A percentile compares a stretch with the other conserved stretches of the same genome.
Conservation (phyloP, 2,329 filamentous ascomycete species). For the Hirsutella minnesotensis region DNA sequence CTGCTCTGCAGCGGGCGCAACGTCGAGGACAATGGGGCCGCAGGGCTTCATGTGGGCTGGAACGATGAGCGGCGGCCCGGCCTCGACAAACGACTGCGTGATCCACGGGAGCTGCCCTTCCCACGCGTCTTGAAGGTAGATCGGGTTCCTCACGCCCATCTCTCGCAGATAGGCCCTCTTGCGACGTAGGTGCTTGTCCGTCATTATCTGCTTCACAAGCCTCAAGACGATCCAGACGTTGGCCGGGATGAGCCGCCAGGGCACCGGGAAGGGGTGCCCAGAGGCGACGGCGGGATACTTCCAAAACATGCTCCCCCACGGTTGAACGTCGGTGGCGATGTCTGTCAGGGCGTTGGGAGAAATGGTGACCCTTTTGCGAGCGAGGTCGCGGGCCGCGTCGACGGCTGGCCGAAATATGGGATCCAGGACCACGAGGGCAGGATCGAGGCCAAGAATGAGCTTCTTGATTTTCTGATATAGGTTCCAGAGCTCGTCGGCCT, state of each 20-base stretch:
- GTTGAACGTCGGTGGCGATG: slow-evolving; percentile 25
- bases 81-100: slow-evolving; percentile 12
- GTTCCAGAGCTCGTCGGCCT: too few species aligned
- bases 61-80: slow-evolving; percentile 21
- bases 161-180: too few species aligned
- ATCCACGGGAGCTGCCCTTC: slow-evolving; percentile 15
- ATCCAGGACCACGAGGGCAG: slow-evolving; percentile 20
- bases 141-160: too few species aligned
- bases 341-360: slow-evolving; percentile 32
- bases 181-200: too few species aligned
- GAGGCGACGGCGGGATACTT: slow-evolving; percentile 28
- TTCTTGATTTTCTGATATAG: slow-evolving; percentile 4
- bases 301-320: slow-evolving; percentile 22
- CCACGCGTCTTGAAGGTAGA: slow-evolving; percentile 7
- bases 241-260: slow-evolving; percentile 25
- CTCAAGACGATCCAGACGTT: slow-evolving; percentile 19
- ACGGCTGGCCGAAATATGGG: slow-evolving; percentile 15
- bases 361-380: slow-evolving; percentile 22
- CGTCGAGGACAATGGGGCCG: slow-evolving; percentile 33
- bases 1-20: slow-evolving; percentile 19
- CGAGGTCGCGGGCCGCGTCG: slow-evolving; percentile 10
- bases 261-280: slow-evolving; percentile 31
- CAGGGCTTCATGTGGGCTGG: slow-evolving; percentile 15
- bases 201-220: too few species aligned
- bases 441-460: slow-evolving; percentile 18